These are phyloP conservation scores for Thoreauomyces humboldtii DNA, from an alignment of 192 early-diverging fungal species.

Conservation along the genomic window DNA sequence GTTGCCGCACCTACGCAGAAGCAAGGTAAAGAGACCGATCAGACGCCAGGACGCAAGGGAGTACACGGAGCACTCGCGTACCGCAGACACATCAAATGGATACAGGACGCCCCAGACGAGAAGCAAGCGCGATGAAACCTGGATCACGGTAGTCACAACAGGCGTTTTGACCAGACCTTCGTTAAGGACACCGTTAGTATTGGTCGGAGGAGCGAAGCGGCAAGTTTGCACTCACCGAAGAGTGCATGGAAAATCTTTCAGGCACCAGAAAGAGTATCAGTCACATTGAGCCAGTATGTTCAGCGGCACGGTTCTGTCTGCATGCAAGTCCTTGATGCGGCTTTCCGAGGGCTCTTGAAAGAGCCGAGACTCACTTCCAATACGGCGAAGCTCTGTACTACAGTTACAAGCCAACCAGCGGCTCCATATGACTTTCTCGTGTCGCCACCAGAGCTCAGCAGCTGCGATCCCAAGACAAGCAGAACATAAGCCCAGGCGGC, in stretches of 20 bases:
- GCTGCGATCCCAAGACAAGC: constrained; percentile 47
- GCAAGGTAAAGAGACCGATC: no score
- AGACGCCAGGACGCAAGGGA: no score
- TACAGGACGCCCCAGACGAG: constrained; percentile 81
- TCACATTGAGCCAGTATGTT: neutral
- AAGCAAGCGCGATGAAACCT: constrained; percentile 83
- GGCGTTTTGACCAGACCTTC: constrained; percentile 79
- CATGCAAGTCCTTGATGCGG: constrained; percentile 2
- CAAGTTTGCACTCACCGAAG: neutral
- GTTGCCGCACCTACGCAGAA: constrained; percentile 52
- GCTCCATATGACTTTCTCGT: constrained; percentile 60
- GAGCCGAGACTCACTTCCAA: constrained; percentile 69
- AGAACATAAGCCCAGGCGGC: constrained; percentile 81
- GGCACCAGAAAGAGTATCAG: constrained; percentile 16
- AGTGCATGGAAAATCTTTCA: constrained; percentile 12
- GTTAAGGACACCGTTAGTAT: neutral
- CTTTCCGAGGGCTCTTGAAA: constrained; percentile 2
- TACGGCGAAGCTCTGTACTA: constrained; percentile 79
- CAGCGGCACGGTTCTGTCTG: no score
- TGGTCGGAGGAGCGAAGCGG: neutral
- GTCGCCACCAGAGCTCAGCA: constrained; percentile 53
- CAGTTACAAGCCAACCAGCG: constrained; percentile 60
- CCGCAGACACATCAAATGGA: constrained; percentile 42
- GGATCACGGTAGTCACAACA: constrained; percentile 74
- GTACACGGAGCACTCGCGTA: neutral